phyloP scores from a whole-genome alignment of 441 rosid species.

The Erodium moschatum region DNA sequence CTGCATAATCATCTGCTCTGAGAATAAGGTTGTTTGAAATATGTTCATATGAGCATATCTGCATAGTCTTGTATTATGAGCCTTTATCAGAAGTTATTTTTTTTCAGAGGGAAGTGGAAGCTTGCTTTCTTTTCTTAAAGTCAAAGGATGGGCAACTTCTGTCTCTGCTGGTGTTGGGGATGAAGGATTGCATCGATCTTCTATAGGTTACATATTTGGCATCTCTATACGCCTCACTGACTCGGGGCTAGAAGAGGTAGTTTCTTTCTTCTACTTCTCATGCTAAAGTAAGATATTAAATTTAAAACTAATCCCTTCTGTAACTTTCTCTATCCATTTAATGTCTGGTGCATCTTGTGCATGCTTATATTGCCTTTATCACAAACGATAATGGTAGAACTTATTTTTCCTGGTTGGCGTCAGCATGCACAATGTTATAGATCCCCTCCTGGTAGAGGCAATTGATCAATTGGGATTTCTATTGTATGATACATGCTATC shows the following conservation, averaged over 20 bases:
- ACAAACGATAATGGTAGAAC: not conserved
- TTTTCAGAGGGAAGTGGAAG: constrained; percentile 96
- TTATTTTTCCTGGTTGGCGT: not conserved
- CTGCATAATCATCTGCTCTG: constrained; percentile 11
- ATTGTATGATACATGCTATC: not conserved
- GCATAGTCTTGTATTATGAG: no score
- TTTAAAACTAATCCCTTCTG: not conserved
- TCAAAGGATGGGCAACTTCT: constrained; percentile 78
- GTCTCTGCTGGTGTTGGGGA: constrained; percentile 93
- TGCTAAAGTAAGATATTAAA: not conserved
- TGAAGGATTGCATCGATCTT: constrained; percentile 80
- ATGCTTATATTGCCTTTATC: not conserved
- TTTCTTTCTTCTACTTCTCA: not conserved
- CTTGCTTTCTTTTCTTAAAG: constrained; percentile 69
- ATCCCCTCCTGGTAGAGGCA: constrained; percentile 2
- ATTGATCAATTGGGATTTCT: not conserved
- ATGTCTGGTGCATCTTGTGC: not conserved
- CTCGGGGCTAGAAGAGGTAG: constrained; percentile 85
- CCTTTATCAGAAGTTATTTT: constrained; percentile 17
- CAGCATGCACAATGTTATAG: not conserved
- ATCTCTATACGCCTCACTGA: constrained; percentile 85
- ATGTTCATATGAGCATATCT: no score
- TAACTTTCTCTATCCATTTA: constrained; percentile 3
- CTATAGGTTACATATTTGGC: constrained; percentile 74
- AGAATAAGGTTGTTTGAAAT: constrained; percentile 1